phyloP scores from a whole-genome alignment of 768 basidiomycete genomes.

The Mycena epipterygia region DNA sequence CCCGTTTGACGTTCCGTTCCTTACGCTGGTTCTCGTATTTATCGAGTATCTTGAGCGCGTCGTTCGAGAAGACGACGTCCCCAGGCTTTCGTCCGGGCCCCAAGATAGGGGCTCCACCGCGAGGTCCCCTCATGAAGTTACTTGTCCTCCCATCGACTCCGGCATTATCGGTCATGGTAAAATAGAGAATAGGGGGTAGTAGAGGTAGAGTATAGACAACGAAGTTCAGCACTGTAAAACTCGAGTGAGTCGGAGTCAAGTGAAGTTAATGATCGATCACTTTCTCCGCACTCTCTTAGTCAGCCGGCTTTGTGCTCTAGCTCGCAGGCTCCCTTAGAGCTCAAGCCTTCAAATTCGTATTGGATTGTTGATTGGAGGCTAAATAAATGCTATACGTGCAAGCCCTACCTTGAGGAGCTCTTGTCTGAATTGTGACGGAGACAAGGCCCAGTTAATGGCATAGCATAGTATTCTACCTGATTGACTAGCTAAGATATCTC shows the following conservation, averaged over 20 bases:
- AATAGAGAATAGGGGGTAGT: not conserved
- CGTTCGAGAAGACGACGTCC: not conserved
- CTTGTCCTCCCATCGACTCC: slow-evolving; percentile 2
- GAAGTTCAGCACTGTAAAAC: slow-evolving; percentile 9
- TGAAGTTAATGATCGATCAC: not conserved
- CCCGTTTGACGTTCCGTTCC: slow-evolving; percentile 17
- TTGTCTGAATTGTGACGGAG: too few relatives aligned
- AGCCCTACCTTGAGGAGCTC: too few relatives aligned
- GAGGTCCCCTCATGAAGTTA: not conserved
- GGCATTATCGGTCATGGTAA: not conserved
- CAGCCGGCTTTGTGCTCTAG: too few relatives aligned
- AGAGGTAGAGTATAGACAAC: not conserved
- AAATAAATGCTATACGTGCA: too few relatives aligned
- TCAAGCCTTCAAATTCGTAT: not conserved
- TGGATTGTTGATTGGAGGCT: too few relatives aligned
- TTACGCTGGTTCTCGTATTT: not conserved
- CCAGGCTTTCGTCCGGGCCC: not conserved
- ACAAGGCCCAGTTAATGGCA: too few relatives aligned
- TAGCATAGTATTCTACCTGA: too few relatives aligned
- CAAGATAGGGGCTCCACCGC: slow-evolving; percentile 23
- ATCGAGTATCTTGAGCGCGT: not conserved
- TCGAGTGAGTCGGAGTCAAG: slow-evolving; percentile 2
- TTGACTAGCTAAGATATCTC: too few relatives aligned
- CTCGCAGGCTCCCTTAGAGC: not conserved
- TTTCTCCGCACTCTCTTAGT: slow-evolving; percentile 9